A percentile compares a stretch with the other conserved stretches of the same genome.
phyloP scores from a whole-genome alignment of 2,329 filamentous ascomycete genomes.

The Arthrobotrys sinensis region DNA sequence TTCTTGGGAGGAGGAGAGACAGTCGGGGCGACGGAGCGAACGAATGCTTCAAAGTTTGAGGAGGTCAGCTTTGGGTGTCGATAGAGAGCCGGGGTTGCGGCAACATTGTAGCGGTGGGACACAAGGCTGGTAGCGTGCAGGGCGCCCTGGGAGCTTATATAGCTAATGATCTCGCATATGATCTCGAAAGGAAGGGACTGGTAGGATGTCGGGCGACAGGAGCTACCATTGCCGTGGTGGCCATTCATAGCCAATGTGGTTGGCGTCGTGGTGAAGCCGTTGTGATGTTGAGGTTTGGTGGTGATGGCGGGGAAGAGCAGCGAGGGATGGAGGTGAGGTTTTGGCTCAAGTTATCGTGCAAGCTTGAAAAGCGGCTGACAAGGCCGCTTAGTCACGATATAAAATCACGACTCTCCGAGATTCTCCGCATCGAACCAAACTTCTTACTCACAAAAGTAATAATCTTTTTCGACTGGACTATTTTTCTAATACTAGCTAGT shows the following conservation, averaged over 20 bases:
- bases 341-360: not conserved
- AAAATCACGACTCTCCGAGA: not conserved
- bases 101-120: slow-evolving; percentile 45
- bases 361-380: slow-evolving; percentile 13
- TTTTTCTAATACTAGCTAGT: slow-evolving; percentile 2
- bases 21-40: slow-evolving; percentile 61
- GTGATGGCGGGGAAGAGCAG: slow-evolving; percentile 24
- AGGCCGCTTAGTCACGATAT: slow-evolving; percentile 24
- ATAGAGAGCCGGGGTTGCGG: slow-evolving; percentile 59
- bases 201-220: slow-evolving; percentile 26
- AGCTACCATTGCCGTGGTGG: slow-evolving; percentile 32
- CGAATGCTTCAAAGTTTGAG: slow-evolving; percentile 63
- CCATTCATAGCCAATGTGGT: slow-evolving; percentile 34
- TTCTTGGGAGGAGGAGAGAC: slow-evolving; percentile 47
- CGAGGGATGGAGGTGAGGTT: slow-evolving; percentile 22
- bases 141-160: slow-evolving; percentile 40
- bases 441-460: not conserved
- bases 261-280: slow-evolving; percentile 25
- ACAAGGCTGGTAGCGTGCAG: slow-evolving; percentile 42
- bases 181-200: slow-evolving; percentile 53
- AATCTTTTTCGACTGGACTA: not conserved
- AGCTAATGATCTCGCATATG: slow-evolving; percentile 56
- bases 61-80: slow-evolving; percentile 62
- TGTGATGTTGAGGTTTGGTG: slow-evolving; percentile 19
- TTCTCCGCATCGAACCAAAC: slow-evolving; percentile 5